Evolutionary conservation across 2,329 filamentous ascomycete species (phyloP), one percentile per base, ranked within the genome.

Genomic region (Fusarium compactum): DNA sequence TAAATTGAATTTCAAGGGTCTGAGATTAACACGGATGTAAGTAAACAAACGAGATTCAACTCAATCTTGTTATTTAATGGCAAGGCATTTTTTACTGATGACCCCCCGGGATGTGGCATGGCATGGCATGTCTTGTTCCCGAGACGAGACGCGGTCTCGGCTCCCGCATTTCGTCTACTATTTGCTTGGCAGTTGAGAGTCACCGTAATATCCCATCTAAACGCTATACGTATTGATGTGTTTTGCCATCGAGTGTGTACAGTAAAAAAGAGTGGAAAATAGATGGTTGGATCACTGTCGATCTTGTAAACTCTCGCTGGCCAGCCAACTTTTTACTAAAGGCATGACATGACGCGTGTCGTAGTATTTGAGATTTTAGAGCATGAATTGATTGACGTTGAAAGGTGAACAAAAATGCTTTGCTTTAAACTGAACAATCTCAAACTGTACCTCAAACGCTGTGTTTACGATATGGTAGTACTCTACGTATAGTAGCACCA

Each of bases 11-110:
- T 47, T 55, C 30, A 48, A 38, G 61, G 61, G 24, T 45, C 8
- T 47, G 22, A 44, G 25, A 58, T 64, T 44, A n/a, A 41, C n/a
- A 34, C 54, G 38, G 43, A 58, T 55, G n/a, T 29, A 40, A 40
- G 44, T 50, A 34, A 38, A 51, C 30, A 54, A 65, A 57, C 67
- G 59, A 61, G 51, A 71, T 65, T 44, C 46, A 71, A 55, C 53
- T 44, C 44, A 70, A 68, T 68, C 46, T 70, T 61, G 58, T 47
- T 51, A 32, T 29, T 27, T 29, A 48, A 57, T 20, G 52, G 48
- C 47, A 46, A 71, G 63, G 64, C 58, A 48, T 46, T 50, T 45
- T 27, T 12, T 44, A 22, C 14, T 48, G 20, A 15, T 32, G 25
- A 51, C 29, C 24, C 40, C 43, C 43, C 30, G 46, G 62, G 56